phyloP scores from a whole-genome alignment of 495 filamentous ascomycete species.

The Astrothelium macrocarpum region DNA sequence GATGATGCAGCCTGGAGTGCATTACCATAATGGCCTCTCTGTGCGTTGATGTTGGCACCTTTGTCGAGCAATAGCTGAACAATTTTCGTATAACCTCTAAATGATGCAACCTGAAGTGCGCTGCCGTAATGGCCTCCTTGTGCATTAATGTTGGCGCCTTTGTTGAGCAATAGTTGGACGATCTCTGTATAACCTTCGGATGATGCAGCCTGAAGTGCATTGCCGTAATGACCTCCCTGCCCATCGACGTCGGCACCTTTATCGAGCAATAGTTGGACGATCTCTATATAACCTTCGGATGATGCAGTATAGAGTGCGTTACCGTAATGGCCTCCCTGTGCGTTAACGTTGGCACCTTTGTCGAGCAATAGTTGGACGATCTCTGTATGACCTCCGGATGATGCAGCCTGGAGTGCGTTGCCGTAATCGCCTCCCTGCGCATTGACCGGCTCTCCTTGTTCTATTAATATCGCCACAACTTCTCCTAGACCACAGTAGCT shows the following conservation, averaged over 20 bases:
- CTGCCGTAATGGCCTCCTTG: slow-evolving; percentile 16
- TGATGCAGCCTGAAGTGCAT: slow-evolving; percentile 18
- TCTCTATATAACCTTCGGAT: slow-evolving; percentile 11
- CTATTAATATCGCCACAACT: slow-evolving; percentile 9
- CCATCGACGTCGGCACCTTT: too few species aligned
- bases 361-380: too few species aligned
- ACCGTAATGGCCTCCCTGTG: too few species aligned
- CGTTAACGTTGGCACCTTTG: too few species aligned
- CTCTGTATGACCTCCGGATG: too few species aligned
- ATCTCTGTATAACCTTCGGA: slow-evolving; percentile 9
- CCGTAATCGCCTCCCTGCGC: slow-evolving; percentile 18
- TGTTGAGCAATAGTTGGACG: slow-evolving; percentile 12
- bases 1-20: slow-evolving; percentile 15
- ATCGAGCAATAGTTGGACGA: slow-evolving; percentile 13
- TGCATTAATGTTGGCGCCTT: too few species aligned
- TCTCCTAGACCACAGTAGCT: slow-evolving; percentile 10
- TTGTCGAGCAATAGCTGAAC: slow-evolving; percentile 14
- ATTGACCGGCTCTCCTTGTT: slow-evolving; percentile 16
- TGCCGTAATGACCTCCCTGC: slow-evolving; percentile 17
- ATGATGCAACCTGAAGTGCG: slow-evolving; percentile 17
- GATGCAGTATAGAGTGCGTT: too few species aligned
- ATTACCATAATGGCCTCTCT: slow-evolving; percentile 12
- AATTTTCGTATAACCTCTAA: slow-evolving; percentile 9
- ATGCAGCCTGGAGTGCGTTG: slow-evolving; percentile 26
- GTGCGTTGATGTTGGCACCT: too few species aligned